Evolutionary conservation across 169 alveolate species (phyloP).

Genomic region (Amoebophrya sp.): DNA sequence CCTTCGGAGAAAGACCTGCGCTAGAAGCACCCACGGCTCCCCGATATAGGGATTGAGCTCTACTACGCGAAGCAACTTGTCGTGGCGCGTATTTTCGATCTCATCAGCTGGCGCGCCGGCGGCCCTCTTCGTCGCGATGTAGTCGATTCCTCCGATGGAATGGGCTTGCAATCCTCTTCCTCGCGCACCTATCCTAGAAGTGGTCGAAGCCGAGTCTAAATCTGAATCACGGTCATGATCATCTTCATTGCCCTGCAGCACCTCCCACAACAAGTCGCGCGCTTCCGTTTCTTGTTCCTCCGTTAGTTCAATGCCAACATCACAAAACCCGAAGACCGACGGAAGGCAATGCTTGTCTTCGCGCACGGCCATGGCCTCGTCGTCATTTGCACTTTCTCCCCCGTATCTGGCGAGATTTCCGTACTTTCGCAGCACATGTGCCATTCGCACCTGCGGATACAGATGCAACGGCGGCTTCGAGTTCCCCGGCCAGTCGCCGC

Average conservation of each 20-base stretch:
- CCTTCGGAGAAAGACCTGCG: not conserved
- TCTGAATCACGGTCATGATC: no score
- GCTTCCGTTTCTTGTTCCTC: not conserved
- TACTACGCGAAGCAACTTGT: not conserved
- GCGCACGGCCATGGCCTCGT: no score
- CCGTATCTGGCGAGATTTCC: no score
- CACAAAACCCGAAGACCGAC: not conserved
- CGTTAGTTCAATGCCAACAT: not conserved
- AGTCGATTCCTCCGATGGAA: no score
- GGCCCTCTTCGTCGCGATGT: no score
- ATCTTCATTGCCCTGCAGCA: not conserved
- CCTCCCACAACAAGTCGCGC: not conserved
- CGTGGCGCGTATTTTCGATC: no score
- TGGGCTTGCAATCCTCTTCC: no score
- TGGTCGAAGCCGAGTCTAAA: no score
- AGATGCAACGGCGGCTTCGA: not conserved
- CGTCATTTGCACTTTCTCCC: no score
- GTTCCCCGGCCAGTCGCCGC: not conserved
- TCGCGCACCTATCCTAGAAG: no score
- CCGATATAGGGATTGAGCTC: not conserved
- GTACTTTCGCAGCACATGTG: not conserved
- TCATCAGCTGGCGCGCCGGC: no score
- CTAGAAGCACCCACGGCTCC: not conserved
- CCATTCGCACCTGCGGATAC: not conserved
- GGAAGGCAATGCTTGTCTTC: no score